Percentiles rank a stretch among this genome's conserved stretches.
Evolutionary conservation across 225 moss, liverwort and hornwort species (phyloP).

Genomic region (Sphagnum contortum): DNA sequence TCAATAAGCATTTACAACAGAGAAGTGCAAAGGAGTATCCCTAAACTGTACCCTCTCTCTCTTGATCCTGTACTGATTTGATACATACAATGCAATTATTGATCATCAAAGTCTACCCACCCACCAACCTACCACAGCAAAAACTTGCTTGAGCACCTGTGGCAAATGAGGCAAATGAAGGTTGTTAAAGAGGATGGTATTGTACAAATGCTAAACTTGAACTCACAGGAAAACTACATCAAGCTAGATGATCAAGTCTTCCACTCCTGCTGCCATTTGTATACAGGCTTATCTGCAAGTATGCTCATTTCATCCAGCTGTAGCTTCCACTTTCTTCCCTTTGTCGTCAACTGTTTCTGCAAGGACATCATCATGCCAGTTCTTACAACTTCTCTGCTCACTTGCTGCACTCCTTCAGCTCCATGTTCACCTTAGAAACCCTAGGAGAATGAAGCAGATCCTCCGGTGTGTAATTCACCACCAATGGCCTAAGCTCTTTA

Average conservation of each 20-base stretch:
- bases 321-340: slow-evolving; percentile 75
- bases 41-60: too few species aligned
- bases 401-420: slow-evolving; percentile 57
- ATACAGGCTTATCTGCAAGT: slow-evolving; percentile 27
- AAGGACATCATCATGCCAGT: slow-evolving; percentile 45
- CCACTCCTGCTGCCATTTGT: slow-evolving; percentile 62
- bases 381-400: slow-evolving; percentile 60
- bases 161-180: too few species aligned
- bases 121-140: too few species aligned
- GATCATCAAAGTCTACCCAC: too few species aligned
- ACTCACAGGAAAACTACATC: too few species aligned
- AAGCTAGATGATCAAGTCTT: slow-evolving; percentile 11
- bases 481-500: slow-evolving; percentile 12
- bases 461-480: slow-evolving; percentile 13
- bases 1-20: too few species aligned
- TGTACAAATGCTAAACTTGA: too few species aligned
- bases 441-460: slow-evolving; percentile 10
- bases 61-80: too few species aligned
- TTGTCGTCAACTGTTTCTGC: slow-evolving; percentile 76
- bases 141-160: too few species aligned
- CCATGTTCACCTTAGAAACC: slow-evolving; percentile 39
- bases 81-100: too few species aligned
- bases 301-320: slow-evolving; percentile 20
- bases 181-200: too few species aligned
- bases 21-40: too few species aligned